Base-by-base conservation (phyloP, 352 stramenopile genomes). In the Pythium brachiatum region DNA sequence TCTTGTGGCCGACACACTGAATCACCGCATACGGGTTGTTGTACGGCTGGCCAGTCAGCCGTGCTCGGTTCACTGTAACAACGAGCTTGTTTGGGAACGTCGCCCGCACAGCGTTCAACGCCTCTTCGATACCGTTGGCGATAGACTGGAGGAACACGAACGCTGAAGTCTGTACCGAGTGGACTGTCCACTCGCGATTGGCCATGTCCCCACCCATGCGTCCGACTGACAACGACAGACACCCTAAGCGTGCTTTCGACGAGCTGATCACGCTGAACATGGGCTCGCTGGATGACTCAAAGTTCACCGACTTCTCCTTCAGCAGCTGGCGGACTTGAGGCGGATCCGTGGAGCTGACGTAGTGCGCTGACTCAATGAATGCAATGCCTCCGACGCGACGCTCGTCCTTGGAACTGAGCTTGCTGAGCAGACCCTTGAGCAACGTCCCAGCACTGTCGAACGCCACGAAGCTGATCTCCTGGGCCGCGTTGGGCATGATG, bases 41-140 rank as follows among this genome's bases (percentile, higher is more conserved):
- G 73, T 94, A 94, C 0, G 87, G 85, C 60, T 94, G 85, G 0
- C 85, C 87, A 6, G 85, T 95, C 1, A 95, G 60, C 5, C 86
- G 76, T 2, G 87, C 86, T 36, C 87, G 81, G 60, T 94, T 93
- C 38, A 95, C 83, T 2, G 87, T 95, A n/a, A 94, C 81, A 21
- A 95, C 87, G n/a, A 95, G 74, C 32, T 95, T 95, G 63, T 95
- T 95, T 0, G 87, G 87, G 53, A 94, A 91, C 47, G 87, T 95
- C 13, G 87, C 83, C 5, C 83, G 83, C 34, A 95, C 90, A 1
- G 87, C 85, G 7, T 80, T 72, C 29, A 94, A 56, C 3, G 87
- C 90, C 11, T 87, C 82, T 9, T 93, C 79, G 32, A 95, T 84
- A 1, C 86, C 84, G 43, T 71, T 90, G 1, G 57, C 59, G 53